Base-by-base conservation (phyloP, 441 rosid species). In the Macaranga tanarius region DNA sequence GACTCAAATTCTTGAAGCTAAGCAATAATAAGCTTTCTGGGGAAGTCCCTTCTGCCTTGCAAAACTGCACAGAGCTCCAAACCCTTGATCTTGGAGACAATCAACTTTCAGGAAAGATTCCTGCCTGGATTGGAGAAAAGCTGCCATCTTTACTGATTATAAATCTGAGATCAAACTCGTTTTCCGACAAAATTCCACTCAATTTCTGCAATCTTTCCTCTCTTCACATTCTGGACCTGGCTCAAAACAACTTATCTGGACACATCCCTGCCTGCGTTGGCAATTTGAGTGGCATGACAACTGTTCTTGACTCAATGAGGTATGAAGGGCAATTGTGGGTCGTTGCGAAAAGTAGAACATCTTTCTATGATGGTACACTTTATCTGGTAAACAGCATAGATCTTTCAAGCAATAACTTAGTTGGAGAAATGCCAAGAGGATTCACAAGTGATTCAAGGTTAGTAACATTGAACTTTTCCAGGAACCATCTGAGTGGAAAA, bases 381-480 rank as follows among this genome's bases (percentile, higher is more conserved):
- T 23, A 57, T 38, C 17, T 38, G 11, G 73, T n/a, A 10, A 62
- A 40, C 17, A 25, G 44, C 63, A 17, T 79, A 0, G 78, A 75
- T 50, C 78, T 78, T 15, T 77, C 82, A 4, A 42, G 17, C 0
- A 80, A 74, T 28, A 0, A 23, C 13, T 50, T 79, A 7, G 25
- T 1, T 0, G 79, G 77, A 7, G 23, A 74, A 9, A 72, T 72
- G 22, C 65, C 72, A 1, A 58, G 28, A 34, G 73, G 28, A 31
- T 9, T 79, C 0, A 55, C 45, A 0, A 3, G 2, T 52, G 74
- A 72, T 1, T 5, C 13, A 17, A 62, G 45, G 16, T 40, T 82
- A 7, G 57, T 54, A 2, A 25, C 79, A 7, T 77, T 77, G 73
- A 74, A 79, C 44, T 34, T 79, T 20, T 77, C 79, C 11, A 20